phyloP scores from a whole-genome alignment of 2,329 filamentous ascomycete genomes.

The Raffaelea albimanens region DNA sequence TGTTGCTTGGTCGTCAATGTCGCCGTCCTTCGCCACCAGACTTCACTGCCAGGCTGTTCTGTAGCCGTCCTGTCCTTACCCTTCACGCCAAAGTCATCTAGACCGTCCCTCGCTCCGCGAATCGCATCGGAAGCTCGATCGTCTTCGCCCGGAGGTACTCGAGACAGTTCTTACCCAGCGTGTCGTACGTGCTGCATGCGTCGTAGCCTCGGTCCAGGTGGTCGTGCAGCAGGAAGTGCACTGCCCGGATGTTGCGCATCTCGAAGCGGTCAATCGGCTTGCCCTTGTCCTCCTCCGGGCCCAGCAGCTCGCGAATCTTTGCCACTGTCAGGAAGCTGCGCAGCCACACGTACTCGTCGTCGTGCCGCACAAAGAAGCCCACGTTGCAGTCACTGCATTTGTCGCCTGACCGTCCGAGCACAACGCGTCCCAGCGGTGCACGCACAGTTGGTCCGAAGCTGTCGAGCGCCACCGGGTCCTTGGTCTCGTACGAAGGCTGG shows the following conservation, averaged over 20 bases:
- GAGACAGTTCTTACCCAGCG: slow-evolving; percentile 33
- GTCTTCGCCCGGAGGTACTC: slow-evolving; percentile 34
- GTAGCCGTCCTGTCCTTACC: too few species aligned
- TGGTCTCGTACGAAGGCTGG: slow-evolving; percentile 15
- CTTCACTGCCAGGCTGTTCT: too few species aligned
- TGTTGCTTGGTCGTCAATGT: too few species aligned
- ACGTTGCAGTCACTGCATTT: slow-evolving; percentile 28
- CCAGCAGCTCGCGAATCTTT: slow-evolving; percentile 13
- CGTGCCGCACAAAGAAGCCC: slow-evolving; percentile 28
- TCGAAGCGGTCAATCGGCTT: slow-evolving; percentile 13
- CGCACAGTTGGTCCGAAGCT: slow-evolving; percentile 16
- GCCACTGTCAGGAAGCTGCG: slow-evolving; percentile 23
- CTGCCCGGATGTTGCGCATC: slow-evolving; percentile 11
- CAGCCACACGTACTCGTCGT: slow-evolving; percentile 31
- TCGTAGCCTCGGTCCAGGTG: slow-evolving; percentile 34
- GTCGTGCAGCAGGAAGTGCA: slow-evolving; percentile 32
- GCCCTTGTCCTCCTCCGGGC: slow-evolving; percentile 13
- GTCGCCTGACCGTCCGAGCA: slow-evolving; percentile 27
- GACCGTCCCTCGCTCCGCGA: slow-evolving; percentile 29
- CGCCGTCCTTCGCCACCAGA: too few species aligned
- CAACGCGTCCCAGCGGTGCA: slow-evolving; percentile 21
- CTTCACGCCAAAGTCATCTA: slow-evolving; percentile 10
- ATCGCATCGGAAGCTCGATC: slow-evolving; percentile 33
- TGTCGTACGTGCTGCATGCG: slow-evolving; percentile 32
- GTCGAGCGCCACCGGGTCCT: slow-evolving; percentile 10